These are phyloP conservation scores for Tremellales sp. DNA, from an alignment of 1,284 basidiomycete genomes.

Conservation along the genomic window DNA sequence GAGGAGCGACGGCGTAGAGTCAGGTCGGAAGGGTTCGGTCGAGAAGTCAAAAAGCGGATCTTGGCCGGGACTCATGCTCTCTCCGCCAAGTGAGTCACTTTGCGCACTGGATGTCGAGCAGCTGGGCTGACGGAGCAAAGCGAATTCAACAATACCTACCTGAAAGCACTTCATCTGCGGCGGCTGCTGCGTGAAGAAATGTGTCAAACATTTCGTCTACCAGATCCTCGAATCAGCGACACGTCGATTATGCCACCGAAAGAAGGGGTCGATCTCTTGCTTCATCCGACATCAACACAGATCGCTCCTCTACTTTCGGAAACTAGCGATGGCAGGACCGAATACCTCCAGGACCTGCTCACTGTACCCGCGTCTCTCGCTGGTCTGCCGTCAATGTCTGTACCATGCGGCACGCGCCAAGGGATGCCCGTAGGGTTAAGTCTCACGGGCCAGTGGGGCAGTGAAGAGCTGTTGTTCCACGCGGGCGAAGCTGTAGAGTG, in stretches of 20 bases:
- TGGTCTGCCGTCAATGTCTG: slow-evolving; percentile 74
- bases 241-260: slow-evolving; percentile 65
- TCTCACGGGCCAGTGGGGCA: slow-evolving; percentile 86
- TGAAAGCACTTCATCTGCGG: slow-evolving; percentile 82
- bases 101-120: neutral
- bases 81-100: slow-evolving; percentile 74
- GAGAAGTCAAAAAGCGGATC: slow-evolving; percentile 81
- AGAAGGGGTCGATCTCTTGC: slow-evolving; percentile 62
- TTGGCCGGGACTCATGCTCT: slow-evolving; percentile 90
- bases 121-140: slow-evolving; percentile 51
- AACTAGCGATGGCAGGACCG: slow-evolving; percentile 41
- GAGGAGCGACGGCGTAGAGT: slow-evolving; percentile 56
- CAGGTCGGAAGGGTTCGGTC: slow-evolving; percentile 71
- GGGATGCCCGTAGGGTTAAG: slow-evolving; percentile 85
- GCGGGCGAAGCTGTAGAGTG: too few species aligned
- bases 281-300: slow-evolving; percentile 79
- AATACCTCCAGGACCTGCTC: slow-evolving; percentile 85
- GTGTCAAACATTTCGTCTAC: slow-evolving; percentile 60
- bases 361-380: slow-evolving; percentile 89
- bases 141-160: slow-evolving; percentile 93
- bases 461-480: slow-evolving; percentile 65
- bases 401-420: slow-evolving; percentile 61
- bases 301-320: slow-evolving; percentile 61
- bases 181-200: slow-evolving; percentile 70
- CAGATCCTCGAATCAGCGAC: slow-evolving; percentile 24